These are phyloP conservation scores for Paramarasmius palmivorus DNA, from an alignment of 1,284 basidiomycete genomes.

Conservation along the genomic window DNA sequence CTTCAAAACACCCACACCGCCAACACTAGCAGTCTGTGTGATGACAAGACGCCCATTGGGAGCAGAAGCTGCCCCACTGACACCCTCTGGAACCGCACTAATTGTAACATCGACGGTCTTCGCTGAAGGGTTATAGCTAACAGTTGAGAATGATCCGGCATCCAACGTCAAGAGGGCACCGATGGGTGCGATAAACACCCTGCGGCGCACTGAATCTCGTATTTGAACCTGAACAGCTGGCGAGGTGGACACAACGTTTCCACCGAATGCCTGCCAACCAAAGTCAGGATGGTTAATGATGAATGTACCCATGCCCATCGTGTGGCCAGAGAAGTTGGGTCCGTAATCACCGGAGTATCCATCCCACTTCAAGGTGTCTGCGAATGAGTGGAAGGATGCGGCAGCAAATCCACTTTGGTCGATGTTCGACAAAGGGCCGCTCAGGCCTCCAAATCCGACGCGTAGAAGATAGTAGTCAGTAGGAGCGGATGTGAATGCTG, in stretches of 20 bases:
- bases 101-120: background rate
- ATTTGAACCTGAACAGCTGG: conserved; percentile 44
- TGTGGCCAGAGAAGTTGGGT: conserved; percentile 58
- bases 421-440: conserved; percentile 55
- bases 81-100: background rate
- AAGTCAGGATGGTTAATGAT: conserved; percentile 57
- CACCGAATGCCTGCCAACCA: conserved; percentile 65
- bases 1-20: background rate
- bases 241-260: conserved; percentile 42
- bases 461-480: conserved; percentile 54
- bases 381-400: conserved; percentile 61
- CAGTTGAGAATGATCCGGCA: conserved; percentile 49
- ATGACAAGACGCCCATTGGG: background rate
- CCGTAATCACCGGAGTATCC: conserved; percentile 63
- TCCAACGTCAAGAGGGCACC: conserved; percentile 49
- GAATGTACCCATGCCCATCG: conserved; percentile 54
- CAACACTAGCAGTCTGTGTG: conserved; percentile 2
- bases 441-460: conserved; percentile 51
- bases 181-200: conserved; percentile 54
- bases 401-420: conserved; percentile 56
- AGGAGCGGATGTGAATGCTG: conserved; percentile 48
- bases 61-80: conserved; percentile 1
- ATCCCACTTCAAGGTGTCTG: conserved; percentile 59
- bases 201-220: conserved; percentile 48
- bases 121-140: conserved; percentile 1